Conservation (phyloP, 768 basidiomycete species). For the Chalciporus chontae region DNA sequence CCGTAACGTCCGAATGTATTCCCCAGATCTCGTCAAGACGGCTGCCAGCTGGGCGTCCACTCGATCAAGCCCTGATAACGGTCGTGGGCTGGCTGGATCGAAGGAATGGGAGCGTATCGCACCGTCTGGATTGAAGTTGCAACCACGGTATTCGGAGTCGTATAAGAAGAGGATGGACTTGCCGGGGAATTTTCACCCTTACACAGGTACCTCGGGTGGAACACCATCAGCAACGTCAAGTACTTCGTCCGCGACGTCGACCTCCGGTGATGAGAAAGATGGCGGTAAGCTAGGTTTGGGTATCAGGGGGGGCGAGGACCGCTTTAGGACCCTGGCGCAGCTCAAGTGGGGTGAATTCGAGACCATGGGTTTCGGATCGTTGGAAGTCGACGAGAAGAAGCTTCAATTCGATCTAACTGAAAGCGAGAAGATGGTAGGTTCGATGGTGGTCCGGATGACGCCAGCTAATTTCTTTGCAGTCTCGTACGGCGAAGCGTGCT, state of each 20-base stretch:
- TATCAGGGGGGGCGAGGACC: conserved; percentile 52
- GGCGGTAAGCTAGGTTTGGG: conserved; percentile 31
- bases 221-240: conserved; percentile 43
- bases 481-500: conserved; percentile 66
- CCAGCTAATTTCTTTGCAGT: conserved; percentile 37
- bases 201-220: conserved; percentile 26
- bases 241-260: conserved; percentile 35
- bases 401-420: conserved; percentile 93
- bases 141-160: conserved; percentile 68
- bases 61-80: conserved; percentile 17
- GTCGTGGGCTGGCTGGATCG: conserved; percentile 46
- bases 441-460: not conserved
- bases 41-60: conserved; percentile 47
- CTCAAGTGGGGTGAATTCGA: conserved; percentile 93
- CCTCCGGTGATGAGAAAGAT: conserved; percentile 30
- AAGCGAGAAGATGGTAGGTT: conserved; percentile 62
- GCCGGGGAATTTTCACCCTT: conserved; percentile 55
- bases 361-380: conserved; percentile 68
- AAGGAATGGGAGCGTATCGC: conserved; percentile 79
- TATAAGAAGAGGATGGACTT: conserved; percentile 79
- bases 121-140: conserved; percentile 53
- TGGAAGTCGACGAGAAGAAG: conserved; percentile 56
- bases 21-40: conserved; percentile 75
- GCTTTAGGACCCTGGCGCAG: conserved; percentile 79
- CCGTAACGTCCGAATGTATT: conserved; percentile 84